A percentile compares a stretch with the other conserved stretches of the same genome.
Conservation (phyloP, 805 yeast species). For the Soucietia sequanensis region DNA sequence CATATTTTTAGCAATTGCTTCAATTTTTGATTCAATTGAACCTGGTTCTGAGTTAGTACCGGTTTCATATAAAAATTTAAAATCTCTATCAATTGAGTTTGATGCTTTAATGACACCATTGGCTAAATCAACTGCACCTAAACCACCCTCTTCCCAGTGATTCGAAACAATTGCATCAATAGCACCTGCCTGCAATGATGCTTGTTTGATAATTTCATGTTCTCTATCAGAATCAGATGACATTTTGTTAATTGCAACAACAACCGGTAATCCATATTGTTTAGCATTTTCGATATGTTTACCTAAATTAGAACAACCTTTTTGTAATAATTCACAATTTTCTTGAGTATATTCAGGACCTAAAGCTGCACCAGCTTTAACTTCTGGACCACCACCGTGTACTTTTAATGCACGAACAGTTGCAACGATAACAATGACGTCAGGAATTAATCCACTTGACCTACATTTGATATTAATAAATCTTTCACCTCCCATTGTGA, state of each 20-base stretch:
- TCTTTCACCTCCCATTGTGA: constrained; percentile 91
- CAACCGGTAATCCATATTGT: constrained; percentile 72
- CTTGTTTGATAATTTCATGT: constrained; percentile 64
- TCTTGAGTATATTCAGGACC: constrained; percentile 73
- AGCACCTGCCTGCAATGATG: constrained; percentile 76
- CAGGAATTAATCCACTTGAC: constrained; percentile 76
- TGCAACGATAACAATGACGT: constrained; percentile 77
- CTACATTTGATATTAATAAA: constrained; percentile 81
- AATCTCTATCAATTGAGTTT: constrained; percentile 42
- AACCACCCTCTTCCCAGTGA: constrained; percentile 88
- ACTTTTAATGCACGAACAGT: constrained; percentile 82
- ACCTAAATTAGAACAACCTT: constrained; percentile 72
- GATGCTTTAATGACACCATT: constrained; percentile 65
- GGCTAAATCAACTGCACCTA: constrained; percentile 75
- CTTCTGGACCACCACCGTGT: constrained; percentile 89
- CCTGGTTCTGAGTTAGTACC: constrained; percentile 39
- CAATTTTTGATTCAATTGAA: constrained; percentile 61
- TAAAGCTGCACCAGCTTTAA: constrained; percentile 78
- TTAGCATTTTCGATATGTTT: constrained; percentile 75
- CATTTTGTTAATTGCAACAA: constrained; percentile 80
- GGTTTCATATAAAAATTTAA: constrained; percentile 58
- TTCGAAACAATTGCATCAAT: constrained; percentile 74
- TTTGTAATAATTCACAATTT: constrained; percentile 63
- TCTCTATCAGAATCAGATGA: constrained; percentile 69
- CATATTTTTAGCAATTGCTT: constrained; percentile 68